These are phyloP conservation scores for Calendula officinalis DNA, from an alignment of 129 eudicot genomes.

Conservation along the genomic window DNA sequence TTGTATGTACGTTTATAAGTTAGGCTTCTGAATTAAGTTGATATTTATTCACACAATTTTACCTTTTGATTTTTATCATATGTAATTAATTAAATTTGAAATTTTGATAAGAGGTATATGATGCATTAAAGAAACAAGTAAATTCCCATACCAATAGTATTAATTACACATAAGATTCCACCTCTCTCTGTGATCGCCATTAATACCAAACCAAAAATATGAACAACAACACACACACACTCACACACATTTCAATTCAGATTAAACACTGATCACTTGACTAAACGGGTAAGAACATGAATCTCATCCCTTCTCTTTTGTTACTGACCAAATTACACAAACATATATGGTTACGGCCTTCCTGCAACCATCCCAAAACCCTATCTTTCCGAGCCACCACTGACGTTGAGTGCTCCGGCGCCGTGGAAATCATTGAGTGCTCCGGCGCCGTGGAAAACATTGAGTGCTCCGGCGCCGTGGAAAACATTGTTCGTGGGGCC, in stretches of 20 bases:
- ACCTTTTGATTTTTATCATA: neutral
- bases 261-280: conserved; percentile 15
- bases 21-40: no score
- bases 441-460: conserved; percentile 41
- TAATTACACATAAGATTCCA: conserved; percentile 63
- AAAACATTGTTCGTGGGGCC: conserved; percentile 53
- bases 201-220: conserved; percentile 33
- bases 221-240: conserved; percentile 19
- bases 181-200: conserved; percentile 46
- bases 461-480: conserved; percentile 36
- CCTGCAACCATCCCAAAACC: conserved; percentile 71
- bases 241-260: conserved; percentile 6
- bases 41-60: no score
- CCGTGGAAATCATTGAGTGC: conserved; percentile 44
- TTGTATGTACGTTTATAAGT: no score
- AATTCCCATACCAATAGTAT: conserved; percentile 34
- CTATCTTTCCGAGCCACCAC: conserved; percentile 53
- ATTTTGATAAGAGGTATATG: conserved; percentile 3
- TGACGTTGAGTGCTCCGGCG: conserved; percentile 22
- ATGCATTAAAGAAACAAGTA: conserved; percentile 40
- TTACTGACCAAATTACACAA: conserved; percentile 35
- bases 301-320: conserved; percentile 54
- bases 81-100: neutral
- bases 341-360: conserved; percentile 58
- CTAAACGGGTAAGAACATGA: conserved; percentile 47